Conservation (phyloP, 352 stramenopile species). For the Phytophthora pseudosyringae region DNA sequence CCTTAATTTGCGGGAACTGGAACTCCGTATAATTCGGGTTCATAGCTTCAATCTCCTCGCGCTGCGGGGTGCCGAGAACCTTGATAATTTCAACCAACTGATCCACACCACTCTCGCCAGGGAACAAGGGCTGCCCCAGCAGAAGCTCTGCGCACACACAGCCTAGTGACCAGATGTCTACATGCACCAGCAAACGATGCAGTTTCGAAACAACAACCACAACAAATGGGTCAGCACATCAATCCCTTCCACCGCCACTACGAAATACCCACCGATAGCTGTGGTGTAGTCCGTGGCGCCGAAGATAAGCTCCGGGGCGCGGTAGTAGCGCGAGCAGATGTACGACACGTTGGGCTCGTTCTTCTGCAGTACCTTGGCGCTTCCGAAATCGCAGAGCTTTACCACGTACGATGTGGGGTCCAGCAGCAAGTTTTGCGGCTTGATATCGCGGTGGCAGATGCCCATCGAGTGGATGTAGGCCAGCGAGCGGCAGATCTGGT, state of each 20-base stretch:
- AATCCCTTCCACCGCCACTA: not conserved
- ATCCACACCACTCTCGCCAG: constrained; percentile 98
- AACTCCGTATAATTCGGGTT: constrained; percentile 99
- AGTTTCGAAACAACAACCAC: not conserved
- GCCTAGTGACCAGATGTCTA: constrained; percentile 96
- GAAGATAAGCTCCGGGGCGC: constrained; percentile 99
- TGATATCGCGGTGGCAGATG: constrained; percentile 99
- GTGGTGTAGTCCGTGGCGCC: constrained; percentile 99
- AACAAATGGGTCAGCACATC: constrained; percentile 4
- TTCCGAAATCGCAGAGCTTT: constrained; percentile 99
- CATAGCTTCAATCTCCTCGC: constrained; percentile 99
- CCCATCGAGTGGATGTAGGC: constrained; percentile 98
- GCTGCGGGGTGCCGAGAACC: constrained; percentile 97
- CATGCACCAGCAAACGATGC: constrained; percentile 28
- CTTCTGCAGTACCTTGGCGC: constrained; percentile 93
- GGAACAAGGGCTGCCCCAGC: constrained; percentile 98
- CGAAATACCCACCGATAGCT: constrained; percentile 87
- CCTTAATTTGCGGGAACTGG: constrained; percentile 99
- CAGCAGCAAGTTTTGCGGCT: constrained; percentile 99
- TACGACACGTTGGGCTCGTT: constrained; percentile 99
- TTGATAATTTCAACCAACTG: constrained; percentile 99
- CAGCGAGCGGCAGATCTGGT: constrained; percentile 98
- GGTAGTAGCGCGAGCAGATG: constrained; percentile 99
- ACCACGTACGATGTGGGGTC: constrained; percentile 97
- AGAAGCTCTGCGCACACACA: constrained; percentile 99